Base-by-base conservation (phyloP, 2,329 filamentous ascomycete genomes). In the Dothidotthia symphoricarpi region DNA sequence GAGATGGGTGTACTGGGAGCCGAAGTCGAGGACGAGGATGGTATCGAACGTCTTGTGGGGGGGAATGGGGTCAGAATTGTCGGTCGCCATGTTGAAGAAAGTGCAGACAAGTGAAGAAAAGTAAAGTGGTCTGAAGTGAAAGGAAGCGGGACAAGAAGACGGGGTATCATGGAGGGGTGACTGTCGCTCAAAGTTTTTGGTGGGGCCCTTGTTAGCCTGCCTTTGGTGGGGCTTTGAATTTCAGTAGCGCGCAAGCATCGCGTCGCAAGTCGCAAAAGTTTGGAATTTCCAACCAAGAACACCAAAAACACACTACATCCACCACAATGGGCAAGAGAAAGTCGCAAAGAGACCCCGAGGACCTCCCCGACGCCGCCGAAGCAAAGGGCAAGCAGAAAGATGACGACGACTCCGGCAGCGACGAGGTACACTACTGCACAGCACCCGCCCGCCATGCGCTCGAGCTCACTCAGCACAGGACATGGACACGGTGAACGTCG, bases 401-500 rank as follows among this genome's bases (percentile, higher is more conserved):
- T 47, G 39, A 59, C 36, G 62, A 65, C 35, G 60, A 64, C 22
- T 64, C 61, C n/a, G 60, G 59, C 41, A 66, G 62, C 53, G 63
- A 67, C 49, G 61, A 65, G 57, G 62, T 63, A 57, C 43, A 48
- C n/a, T n/a, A n/a, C n/a, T n/a, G n/a, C n/a, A n/a, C n/a, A n/a
- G n/a, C n/a, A n/a, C n/a, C n/a, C n/a, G n/a, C n/a, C 37, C 28
- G 34, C 34, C 33, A 41, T 38, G 29, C 35, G 31, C 34, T 25
- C 12, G 26, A 34, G 32, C 48, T 51, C 40, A 53, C 36, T 34
- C 34, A 26, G 11, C 43, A 15, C 32, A 95, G 87, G 88, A 95
- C 59, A 85, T 89, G 60, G 86, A 95, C 63, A 85, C 91, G 66
- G 82, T 98, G 51, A 85, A 97, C 63, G 89, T 97, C 41, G 91